phyloP scores from a whole-genome alignment of 2,329 filamentous ascomycete genomes.

The Cercospora sesami region DNA sequence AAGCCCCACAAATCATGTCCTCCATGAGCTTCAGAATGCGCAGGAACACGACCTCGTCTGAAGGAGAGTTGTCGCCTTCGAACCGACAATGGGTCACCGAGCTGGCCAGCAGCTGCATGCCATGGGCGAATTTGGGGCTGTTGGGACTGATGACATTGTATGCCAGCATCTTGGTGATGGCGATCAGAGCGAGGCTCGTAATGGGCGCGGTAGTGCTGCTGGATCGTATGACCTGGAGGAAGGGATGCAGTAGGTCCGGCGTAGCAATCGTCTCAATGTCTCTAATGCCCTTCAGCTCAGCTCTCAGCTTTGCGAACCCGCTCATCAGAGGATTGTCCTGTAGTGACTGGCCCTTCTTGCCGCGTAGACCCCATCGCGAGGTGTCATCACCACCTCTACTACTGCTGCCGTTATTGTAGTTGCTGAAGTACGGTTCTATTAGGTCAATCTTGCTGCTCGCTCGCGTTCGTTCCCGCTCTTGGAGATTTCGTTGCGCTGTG shows the following conservation, averaged over 20 bases:
- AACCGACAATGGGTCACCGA: constrained; percentile 98
- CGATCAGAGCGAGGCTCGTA: constrained; percentile 88
- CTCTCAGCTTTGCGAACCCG: constrained; percentile 84
- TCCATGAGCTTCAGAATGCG: constrained; percentile 98
- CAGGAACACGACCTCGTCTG: constrained; percentile 91
- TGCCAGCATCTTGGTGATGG: constrained; percentile 93
- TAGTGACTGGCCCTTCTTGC: constrained; percentile 95
- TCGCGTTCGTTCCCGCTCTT: constrained; percentile 38
- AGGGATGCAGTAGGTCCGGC: constrained; percentile 83
- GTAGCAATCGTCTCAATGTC: constrained; percentile 88
- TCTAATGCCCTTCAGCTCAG: constrained; percentile 83
- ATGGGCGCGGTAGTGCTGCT: constrained; percentile 96
- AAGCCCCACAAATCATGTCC: constrained; percentile 91
- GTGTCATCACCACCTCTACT: constrained; percentile 43
- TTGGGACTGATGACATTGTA: constrained; percentile 85
- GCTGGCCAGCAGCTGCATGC: constrained; percentile 91
- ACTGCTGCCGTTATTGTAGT: constrained; percentile 9
- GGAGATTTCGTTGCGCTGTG: constrained; percentile 20
- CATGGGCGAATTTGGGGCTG: constrained; percentile 83
- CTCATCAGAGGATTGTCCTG: constrained; percentile 96
- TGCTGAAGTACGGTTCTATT: constrained; percentile 25
- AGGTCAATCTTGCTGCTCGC: constrained; percentile 38
- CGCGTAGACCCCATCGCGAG: constrained; percentile 88
- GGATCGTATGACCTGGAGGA: constrained; percentile 93
- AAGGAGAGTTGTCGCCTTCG: constrained; percentile 90